A percentile compares a stretch with the other conserved stretches of the same genome.
Evolutionary conservation across 139 green algal genomes (phyloP).

Genomic region (Closterium sp.): DNA sequence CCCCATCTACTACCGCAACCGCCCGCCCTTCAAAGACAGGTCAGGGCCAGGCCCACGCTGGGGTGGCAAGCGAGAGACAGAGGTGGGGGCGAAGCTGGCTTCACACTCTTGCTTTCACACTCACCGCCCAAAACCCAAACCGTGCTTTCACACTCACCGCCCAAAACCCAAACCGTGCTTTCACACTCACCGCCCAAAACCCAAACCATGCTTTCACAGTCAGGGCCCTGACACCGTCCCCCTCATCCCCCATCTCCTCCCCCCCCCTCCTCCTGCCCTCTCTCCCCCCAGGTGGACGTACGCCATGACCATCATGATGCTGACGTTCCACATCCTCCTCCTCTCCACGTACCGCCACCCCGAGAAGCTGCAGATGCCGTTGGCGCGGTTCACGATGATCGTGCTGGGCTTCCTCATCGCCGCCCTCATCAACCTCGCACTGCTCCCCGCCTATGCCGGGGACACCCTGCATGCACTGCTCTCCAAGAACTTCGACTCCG

Average conservation of each 20-base stretch:
- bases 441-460: conserved; percentile 35
- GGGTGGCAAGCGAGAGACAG: too few species aligned
- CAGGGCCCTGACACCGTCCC: too few species aligned
- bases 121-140: neutral
- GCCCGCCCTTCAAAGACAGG: conserved; percentile 45
- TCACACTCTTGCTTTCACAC: neutral
- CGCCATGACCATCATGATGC: conserved; percentile 21
- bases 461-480: conserved; percentile 36
- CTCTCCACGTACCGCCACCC: conserved; percentile 14
- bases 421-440: conserved; percentile 16
- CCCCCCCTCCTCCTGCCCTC: neutral
- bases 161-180: neutral
- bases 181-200: neutral
- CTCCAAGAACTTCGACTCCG: conserved; percentile 39
- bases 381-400: conserved; percentile 45
- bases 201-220: too few species aligned
- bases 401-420: conserved; percentile 39
- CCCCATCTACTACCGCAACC: conserved; percentile 36
- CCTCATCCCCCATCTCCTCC: too few species aligned
- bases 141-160: neutral
- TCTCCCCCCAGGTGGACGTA: conserved; percentile 38
- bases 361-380: conserved; percentile 15
- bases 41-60: too few species aligned
- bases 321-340: conserved; percentile 50
- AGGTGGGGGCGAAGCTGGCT: neutral